Conservation (phyloP, 192 early-diverging fungal genomes). For the Coemansia sp. region DNA sequence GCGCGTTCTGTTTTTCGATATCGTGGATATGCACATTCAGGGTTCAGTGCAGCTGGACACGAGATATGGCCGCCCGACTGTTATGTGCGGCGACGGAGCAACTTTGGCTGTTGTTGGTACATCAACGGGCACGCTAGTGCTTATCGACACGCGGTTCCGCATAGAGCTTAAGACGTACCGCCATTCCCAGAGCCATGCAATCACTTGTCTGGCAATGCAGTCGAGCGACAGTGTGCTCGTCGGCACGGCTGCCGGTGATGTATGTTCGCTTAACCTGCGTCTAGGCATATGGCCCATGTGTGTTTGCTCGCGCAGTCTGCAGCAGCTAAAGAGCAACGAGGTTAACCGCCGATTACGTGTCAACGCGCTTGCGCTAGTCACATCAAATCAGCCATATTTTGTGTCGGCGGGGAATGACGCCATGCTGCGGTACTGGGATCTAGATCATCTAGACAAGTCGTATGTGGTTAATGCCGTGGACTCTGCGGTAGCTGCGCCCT, state of each 20-base stretch:
- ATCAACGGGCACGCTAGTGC: constrained; percentile 21
- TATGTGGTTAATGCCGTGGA: constrained; percentile 63
- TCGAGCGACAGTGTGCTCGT: constrained; percentile 22
- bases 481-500: constrained; percentile 16
- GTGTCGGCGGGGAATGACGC: constrained; percentile 80
- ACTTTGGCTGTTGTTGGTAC: constrained; percentile 32
- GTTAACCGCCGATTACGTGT: constrained; percentile 57
- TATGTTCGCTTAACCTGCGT: constrained; percentile 38
- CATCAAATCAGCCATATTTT: too few relatives aligned
- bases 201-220: constrained; percentile 23
- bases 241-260: constrained; percentile 31
- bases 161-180: constrained; percentile 31
- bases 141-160: constrained; percentile 43
- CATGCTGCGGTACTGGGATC: constrained; percentile 86
- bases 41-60: constrained; percentile 18
- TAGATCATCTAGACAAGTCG: constrained; percentile 64
- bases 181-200: constrained; percentile 25
- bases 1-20: constrained; percentile 35
- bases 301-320: constrained; percentile 52
- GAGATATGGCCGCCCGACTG: constrained; percentile 21
- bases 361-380: constrained; percentile 51
- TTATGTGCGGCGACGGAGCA: constrained; percentile 17
- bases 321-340: constrained; percentile 59
- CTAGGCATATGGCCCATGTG: constrained; percentile 43
- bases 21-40: constrained; percentile 14